Percentiles rank a stretch among this genome's conserved stretches.
These are phyloP conservation scores for Penicillium antarcticum DNA, from an alignment of 495 filamentous ascomycete species.

Conservation along the genomic window DNA sequence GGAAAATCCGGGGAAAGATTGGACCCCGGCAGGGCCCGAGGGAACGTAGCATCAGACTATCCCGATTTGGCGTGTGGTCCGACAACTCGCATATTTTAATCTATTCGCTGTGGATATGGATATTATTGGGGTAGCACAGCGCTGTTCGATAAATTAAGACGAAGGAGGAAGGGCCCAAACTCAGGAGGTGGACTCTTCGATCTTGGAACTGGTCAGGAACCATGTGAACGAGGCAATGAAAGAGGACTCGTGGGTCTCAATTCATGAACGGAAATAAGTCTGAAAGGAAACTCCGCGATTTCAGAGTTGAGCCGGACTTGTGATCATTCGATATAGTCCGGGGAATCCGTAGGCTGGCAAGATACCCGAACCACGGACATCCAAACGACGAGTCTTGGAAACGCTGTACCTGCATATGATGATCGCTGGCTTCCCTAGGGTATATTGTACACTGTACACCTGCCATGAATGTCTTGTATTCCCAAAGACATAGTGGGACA, in stretches of 20 bases:
- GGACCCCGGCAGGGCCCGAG: neutral
- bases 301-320: neutral
- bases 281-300: neutral
- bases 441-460: too few relatives aligned
- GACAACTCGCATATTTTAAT: neutral
- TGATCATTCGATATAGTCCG: neutral
- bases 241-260: neutral
- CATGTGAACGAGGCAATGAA: neutral
- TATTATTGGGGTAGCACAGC: conserved; percentile 4
- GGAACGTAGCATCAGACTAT: conserved; percentile 11
- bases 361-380: neutral
- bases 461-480: too few relatives aligned
- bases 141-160: neutral
- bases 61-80: conserved; percentile 6
- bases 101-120: conserved; percentile 3
- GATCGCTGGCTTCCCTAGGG: neutral
- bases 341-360: neutral
- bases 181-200: neutral
- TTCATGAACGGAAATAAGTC: neutral
- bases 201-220: neutral
- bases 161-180: neutral
- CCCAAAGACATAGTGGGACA: neutral
- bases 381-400: neutral
- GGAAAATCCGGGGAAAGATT: conserved; percentile 16
- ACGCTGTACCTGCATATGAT: conserved; percentile 3